Evolutionary conservation across 1,139 yeast genomes (phyloP), one percentile per base, ranked within the genome.

Genomic region (Waltiozyma sp.): DNA sequence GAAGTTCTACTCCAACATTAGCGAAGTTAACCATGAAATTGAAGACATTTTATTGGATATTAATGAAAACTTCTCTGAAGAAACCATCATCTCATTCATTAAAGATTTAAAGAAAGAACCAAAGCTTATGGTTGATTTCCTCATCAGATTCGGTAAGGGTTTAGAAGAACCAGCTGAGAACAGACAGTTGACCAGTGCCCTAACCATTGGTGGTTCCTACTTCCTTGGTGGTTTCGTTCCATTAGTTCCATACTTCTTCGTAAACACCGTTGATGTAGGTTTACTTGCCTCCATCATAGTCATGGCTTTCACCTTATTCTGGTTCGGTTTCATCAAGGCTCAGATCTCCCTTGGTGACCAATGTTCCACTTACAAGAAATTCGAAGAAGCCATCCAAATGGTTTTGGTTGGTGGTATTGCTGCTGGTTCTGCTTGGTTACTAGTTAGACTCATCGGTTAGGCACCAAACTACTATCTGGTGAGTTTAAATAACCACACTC

Each of bases 401-500:
- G 80, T 88, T 45, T 66, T 83, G 19, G 89, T 87, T 42, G 98
- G 98, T 38, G 94, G 96, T 16, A 66, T 84, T 31, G 98, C 98
- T 23, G 98, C 98, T 5, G 95, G 95, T 8, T 86, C 95, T 23
- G 97, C 98, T 19, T 91, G 96, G 96, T 78, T 79, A 39, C 74
- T 89, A 59, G 97, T 91, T 39, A 82, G 80, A 59, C 65, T 81
- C 50, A 80, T 88, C 50, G 95, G 54, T 37, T 54, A 39, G 44
- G 16, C 34, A 16, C 18, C 15, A 14, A 19, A 14, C 24, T 28
- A n/a, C 31, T 34, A 23, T 31, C 7, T 26, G 4, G n/a, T 11
- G 28, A 4, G n/a, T 26, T 10, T 26, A 11, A 10, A 13, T 19
- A 5, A 19, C 10, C 21, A 9, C 24, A 13, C 11, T n/a, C 19